Percentiles rank a stretch among this genome's conserved stretches.
These are phyloP conservation scores for Blastobotrys chiropterorum DNA, from an alignment of 805 yeast genomes.

Conservation along the genomic window DNA sequence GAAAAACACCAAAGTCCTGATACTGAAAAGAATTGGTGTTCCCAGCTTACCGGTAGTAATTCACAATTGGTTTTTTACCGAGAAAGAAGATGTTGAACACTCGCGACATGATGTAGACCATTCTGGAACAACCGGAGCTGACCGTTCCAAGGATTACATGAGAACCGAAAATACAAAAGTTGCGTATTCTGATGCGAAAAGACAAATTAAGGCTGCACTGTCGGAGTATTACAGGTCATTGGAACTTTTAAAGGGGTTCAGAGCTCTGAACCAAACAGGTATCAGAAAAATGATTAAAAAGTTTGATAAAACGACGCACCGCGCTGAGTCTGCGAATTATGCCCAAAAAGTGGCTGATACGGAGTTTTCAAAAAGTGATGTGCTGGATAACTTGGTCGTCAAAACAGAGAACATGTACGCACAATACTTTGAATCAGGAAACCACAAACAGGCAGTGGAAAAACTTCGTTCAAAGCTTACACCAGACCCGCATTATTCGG, in stretches of 20 bases:
- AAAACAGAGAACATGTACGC: constrained; percentile 66
- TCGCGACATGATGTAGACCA: background rate
- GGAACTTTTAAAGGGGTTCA: constrained; percentile 63
- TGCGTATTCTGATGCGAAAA: constrained; percentile 58
- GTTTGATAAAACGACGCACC: constrained; percentile 67
- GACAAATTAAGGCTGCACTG: constrained; percentile 62
- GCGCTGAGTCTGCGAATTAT: constrained; percentile 41
- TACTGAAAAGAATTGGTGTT: constrained; percentile 14
- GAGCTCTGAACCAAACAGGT: constrained; percentile 77
- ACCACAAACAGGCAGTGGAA: constrained; percentile 66
- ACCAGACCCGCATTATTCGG: constrained; percentile 33
- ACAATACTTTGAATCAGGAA: constrained; percentile 59
- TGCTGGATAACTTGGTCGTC: constrained; percentile 54
- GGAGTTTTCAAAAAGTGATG: constrained; percentile 58
- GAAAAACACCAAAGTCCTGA: constrained; percentile 3
- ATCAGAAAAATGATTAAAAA: constrained; percentile 85
- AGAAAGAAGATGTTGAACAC: background rate
- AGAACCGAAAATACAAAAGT: constrained; percentile 31
- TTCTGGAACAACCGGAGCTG: background rate
- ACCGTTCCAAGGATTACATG: constrained; percentile 42
- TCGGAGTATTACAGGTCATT: constrained; percentile 69
- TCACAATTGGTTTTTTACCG: background rate
- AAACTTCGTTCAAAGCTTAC: constrained; percentile 49
- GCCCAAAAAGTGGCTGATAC: constrained; percentile 52
- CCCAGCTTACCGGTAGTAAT: constrained; percentile 18